These are phyloP conservation scores for Phtheirospermum japonicum DNA, from an alignment of 257 asterid genomes.

Conservation along the genomic window DNA sequence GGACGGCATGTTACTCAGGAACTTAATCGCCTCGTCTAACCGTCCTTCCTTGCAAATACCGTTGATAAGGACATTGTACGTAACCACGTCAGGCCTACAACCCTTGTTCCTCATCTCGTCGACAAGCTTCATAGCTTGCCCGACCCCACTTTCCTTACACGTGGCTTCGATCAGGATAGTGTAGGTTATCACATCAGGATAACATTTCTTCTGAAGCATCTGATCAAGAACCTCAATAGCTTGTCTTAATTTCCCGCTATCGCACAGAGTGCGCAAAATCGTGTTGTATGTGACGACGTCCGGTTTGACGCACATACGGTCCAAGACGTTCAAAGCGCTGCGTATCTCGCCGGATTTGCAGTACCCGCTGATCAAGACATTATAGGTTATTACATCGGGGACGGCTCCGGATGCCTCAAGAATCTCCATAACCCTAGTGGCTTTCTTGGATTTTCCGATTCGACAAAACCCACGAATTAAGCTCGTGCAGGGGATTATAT, in stretches of 20 bases:
- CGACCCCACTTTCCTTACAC: slow-evolving; percentile 66
- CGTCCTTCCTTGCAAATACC: slow-evolving; percentile 87
- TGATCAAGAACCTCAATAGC: slow-evolving; percentile 77
- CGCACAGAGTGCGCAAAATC: slow-evolving; percentile 65
- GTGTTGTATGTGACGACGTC: slow-evolving; percentile 89
- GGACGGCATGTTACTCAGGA: slow-evolving; percentile 58
- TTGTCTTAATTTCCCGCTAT: slow-evolving; percentile 62
- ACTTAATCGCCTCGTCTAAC: slow-evolving; percentile 69
- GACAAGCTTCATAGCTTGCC: slow-evolving; percentile 68
- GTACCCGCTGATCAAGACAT: slow-evolving; percentile 77
- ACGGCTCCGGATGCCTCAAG: slow-evolving; percentile 83
- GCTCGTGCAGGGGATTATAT: slow-evolving; percentile 66
- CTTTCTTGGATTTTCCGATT: slow-evolving; percentile 58
- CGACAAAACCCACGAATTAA: slow-evolving; percentile 81
- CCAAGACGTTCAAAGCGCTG: slow-evolving; percentile 58
- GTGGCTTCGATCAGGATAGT: slow-evolving; percentile 84
- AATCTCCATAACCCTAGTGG: slow-evolving; percentile 65
- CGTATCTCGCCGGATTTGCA: slow-evolving; percentile 74
- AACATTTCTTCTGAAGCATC: slow-evolving; percentile 61
- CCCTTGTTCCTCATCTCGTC: slow-evolving; percentile 84
- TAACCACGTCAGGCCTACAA: slow-evolving; percentile 75
- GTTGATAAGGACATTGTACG: slow-evolving; percentile 76
- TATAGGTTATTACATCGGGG: slow-evolving; percentile 88
- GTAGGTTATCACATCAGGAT: slow-evolving; percentile 77
- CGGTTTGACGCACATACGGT: slow-evolving; percentile 71